Conservation (phyloP, 2,329 filamentous ascomycete genomes). For the Tympanopsis confertula region DNA sequence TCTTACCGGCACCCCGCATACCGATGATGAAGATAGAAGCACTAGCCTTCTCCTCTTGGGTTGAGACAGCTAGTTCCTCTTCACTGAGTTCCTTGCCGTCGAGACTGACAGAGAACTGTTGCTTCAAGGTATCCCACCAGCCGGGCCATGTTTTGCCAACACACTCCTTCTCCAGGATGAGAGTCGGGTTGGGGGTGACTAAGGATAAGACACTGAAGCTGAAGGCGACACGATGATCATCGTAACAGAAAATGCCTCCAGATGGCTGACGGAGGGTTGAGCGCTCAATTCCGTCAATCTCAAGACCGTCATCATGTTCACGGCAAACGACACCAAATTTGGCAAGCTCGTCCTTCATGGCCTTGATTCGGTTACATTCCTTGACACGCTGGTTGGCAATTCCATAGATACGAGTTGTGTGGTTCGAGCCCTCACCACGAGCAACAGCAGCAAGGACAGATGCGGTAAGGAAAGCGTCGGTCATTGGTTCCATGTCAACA, state of each 20-base stretch:
- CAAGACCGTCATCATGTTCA: slow-evolving; percentile 90
- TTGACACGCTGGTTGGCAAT: slow-evolving; percentile 98
- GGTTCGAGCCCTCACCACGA: slow-evolving; percentile 60
- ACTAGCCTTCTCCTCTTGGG: too few relatives aligned
- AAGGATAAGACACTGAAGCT: slow-evolving; percentile 85
- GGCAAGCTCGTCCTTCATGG: slow-evolving; percentile 87
- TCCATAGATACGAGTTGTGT: slow-evolving; percentile 75
- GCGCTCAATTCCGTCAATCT: slow-evolving; percentile 44
- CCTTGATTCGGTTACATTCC: slow-evolving; percentile 90
- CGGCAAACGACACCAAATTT: slow-evolving; percentile 83
- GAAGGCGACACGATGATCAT: slow-evolving; percentile 97
- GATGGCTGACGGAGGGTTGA: slow-evolving; percentile 38
- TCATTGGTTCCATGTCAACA: slow-evolving; percentile 99
- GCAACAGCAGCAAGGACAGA: slow-evolving; percentile 87
- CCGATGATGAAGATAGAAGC: slow-evolving; percentile 88
- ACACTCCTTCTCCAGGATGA: slow-evolving; percentile 83
- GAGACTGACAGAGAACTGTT: slow-evolving; percentile 67
- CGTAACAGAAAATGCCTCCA: slow-evolving; percentile 78
- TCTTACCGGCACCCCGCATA: slow-evolving; percentile 95
- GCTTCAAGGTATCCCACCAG: slow-evolving; percentile 86
- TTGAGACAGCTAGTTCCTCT: too few relatives aligned
- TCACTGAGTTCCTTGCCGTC: not conserved
- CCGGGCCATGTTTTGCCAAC: slow-evolving; percentile 97
- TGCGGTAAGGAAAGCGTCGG: slow-evolving; percentile 91
- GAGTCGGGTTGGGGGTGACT: slow-evolving; percentile 56